Evolutionary conservation across 1,139 yeast species (phyloP), one percentile per base, ranked within the genome.

Genomic region (Zhuliangozyma blackwelliae): DNA sequence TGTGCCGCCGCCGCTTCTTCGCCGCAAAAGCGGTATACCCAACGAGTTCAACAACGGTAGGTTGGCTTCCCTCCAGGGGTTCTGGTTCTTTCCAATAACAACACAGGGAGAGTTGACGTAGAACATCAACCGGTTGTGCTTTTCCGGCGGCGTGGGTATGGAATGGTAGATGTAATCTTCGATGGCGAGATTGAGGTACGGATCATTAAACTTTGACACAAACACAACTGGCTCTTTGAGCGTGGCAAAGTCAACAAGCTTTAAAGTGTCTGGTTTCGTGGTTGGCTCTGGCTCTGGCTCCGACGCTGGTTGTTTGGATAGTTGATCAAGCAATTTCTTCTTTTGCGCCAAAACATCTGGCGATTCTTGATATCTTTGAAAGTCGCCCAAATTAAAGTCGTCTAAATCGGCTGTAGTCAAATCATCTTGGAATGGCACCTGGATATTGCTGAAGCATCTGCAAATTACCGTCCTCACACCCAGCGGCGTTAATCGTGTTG

Each of bases 11-110:
- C 99, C 99, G 2, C 95, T 83, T 33, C 75, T 66, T 41, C 99
- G 68, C 46, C 98, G 67, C 3, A 94, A 59, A 10, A 90, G 56
- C 0, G 95, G 92, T n/a, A 87, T 70, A 1, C 68, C 67, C 10
- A 77, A 57, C 1, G 68, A 51, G 6, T 71, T 64, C 9, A 87
- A 62, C n/a, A 78, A 51, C 0, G 79, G 75, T 4, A 92, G 44
- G 50, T 87, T 84, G 25, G 82, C 75, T 54, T 92, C 99, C 41
- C 80, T 76, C 90, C 94, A 92, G 2, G 97, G 95, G 47, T 89
- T 92, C 57, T 94, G 98, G 55, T 92, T 92, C 53, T 94, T 87
- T 0, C 98, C 98, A n/a, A 92, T 68, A 2, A 94, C 96, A 25
- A 90, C 90, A 57, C 96, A 87, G 0, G 94, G 88, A 2, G 77